Evolutionary conservation across 1,284 basidiomycete genomes (phyloP), one percentile per base, ranked within the genome.

Genomic region (Marasmius oreades): DNA sequence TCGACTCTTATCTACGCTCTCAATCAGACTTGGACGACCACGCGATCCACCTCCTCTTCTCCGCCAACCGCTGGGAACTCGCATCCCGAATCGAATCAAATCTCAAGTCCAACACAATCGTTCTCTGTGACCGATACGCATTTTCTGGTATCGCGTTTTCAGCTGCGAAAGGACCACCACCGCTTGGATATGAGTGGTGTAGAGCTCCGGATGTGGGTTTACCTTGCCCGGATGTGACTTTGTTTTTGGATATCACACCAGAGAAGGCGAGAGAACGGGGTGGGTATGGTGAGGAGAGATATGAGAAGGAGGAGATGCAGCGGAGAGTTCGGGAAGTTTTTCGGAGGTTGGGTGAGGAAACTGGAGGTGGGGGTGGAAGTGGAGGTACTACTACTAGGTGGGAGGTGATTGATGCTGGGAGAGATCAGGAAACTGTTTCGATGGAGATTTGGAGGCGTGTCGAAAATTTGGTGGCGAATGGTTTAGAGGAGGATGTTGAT

Each of bases 81-180:
- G 87, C 88, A 91, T 95, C 84, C 8, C 77, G 75, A 0, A 93
- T 95, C 51, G 76, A 83, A 54, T 67, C 73, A 5, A 74, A 84
- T 22, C 78, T 98, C 11, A 71, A 72, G 0, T 67, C 74, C 0
- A 95, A 95, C 0, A 88, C 84, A 6, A 82, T 82, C 0, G 77
- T 99, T 64, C 75, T 99, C 31, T 93, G 92, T 64, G 96, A 99
- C 70, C 84, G 97, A 36, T 99, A 99, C 69, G 93, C 95, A 0
- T 99, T 98, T 71, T 98, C 95, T 1, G 97, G 96, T 0, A 90
- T 96, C 61, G 95, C 95, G 1, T 99, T 98, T 73, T 93, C 93
- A 1, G 84, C 88, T 5, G 86, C 94, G 50, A 98, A 98, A 71
- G 83, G 77, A 47, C 71, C 79, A 23, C 69, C 79, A 0, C n/a